Evolutionary conservation across 495 filamentous ascomycete genomes (phyloP).

Genomic region (Hypoxylon rickii): DNA sequence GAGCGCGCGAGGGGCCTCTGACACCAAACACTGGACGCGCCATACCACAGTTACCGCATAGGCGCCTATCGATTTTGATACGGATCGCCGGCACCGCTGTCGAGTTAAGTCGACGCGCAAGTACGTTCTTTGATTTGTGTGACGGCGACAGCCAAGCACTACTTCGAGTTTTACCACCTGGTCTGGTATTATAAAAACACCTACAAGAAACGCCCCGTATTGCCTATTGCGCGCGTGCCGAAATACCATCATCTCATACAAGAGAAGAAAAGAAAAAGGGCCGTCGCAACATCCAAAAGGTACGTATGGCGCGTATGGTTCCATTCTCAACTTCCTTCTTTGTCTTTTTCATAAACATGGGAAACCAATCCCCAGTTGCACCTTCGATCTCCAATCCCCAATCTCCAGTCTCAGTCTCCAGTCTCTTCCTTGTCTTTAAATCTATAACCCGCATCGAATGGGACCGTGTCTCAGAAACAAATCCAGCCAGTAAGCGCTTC

Average conservation of each 20-base stretch:
- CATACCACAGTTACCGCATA: constrained; percentile 17
- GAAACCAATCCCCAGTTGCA: constrained; percentile 3
- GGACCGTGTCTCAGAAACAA: constrained; percentile 14
- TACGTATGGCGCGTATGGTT: constrained; percentile 24
- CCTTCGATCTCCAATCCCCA: no score
- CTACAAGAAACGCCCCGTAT: background rate
- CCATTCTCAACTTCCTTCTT: background rate
- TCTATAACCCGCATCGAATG: constrained; percentile 14
- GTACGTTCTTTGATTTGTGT: background rate
- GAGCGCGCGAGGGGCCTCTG: no score
- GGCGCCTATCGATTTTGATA: constrained; percentile 19
- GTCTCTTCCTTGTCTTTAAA: constrained; percentile 7
- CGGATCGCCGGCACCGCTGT: constrained; percentile 15
- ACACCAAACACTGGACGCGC: constrained; percentile 22
- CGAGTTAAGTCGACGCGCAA: constrained; percentile 13
- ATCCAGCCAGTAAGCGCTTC: constrained; percentile 40
- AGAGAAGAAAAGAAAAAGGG: background rate
- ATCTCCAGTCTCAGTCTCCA: no score
- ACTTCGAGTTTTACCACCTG: constrained; percentile 1
- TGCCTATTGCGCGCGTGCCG: background rate
- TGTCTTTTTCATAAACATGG: constrained; percentile 18
- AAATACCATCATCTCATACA: constrained; percentile 4
- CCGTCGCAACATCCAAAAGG: constrained; percentile 7
- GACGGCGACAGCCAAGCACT: background rate
- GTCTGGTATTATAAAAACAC: background rate